A percentile compares a stretch with the other conserved stretches of the same genome.
Evolutionary conservation across 2,329 filamentous ascomycete genomes (phyloP).

Genomic region (Fusarium compactum): DNA sequence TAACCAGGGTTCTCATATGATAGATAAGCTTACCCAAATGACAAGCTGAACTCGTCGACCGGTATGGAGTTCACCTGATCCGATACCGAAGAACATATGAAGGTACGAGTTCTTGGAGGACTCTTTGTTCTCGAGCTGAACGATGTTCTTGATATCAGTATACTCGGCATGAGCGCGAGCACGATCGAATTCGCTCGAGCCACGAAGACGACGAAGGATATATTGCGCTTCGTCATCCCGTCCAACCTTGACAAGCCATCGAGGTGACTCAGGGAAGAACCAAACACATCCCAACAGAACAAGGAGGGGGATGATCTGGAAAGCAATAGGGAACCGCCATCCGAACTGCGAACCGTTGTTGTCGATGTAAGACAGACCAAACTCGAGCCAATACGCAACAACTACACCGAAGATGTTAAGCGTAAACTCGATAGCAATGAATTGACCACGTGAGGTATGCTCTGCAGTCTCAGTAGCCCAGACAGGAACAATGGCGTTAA

Average conservation of each 20-base stretch:
- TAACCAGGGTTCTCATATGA: too few species aligned
- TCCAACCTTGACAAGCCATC: constrained; percentile 75
- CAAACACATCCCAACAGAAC: constrained; percentile 67
- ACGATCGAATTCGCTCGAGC: constrained; percentile 64
- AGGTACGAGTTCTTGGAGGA: constrained; percentile 69
- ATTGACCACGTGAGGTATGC: constrained; percentile 74
- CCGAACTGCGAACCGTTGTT: constrained; percentile 68
- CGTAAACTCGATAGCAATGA: constrained; percentile 73
- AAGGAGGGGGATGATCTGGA: constrained; percentile 75
- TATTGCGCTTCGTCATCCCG: constrained; percentile 75
- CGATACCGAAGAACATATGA: constrained; percentile 75
- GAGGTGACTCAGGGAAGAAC: constrained; percentile 77
- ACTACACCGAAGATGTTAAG: constrained; percentile 52
- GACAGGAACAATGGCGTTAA: constrained; percentile 77
- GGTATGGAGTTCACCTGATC: constrained; percentile 74
- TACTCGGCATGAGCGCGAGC: constrained; percentile 72
- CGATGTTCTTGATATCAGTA: constrained; percentile 73
- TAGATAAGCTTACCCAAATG: too few species aligned
- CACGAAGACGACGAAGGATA: constrained; percentile 73
- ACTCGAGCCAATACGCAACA: constrained; percentile 69
- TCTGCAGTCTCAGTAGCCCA: constrained; percentile 78
- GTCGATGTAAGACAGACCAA: constrained; percentile 71
- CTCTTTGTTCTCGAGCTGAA: constrained; percentile 65
- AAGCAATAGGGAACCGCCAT: constrained; percentile 77
- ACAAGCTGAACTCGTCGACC: constrained; percentile 76